Evolutionary conservation across 2,329 filamentous ascomycete species (phyloP).

Genomic region (Bipolaris gigantea): DNA sequence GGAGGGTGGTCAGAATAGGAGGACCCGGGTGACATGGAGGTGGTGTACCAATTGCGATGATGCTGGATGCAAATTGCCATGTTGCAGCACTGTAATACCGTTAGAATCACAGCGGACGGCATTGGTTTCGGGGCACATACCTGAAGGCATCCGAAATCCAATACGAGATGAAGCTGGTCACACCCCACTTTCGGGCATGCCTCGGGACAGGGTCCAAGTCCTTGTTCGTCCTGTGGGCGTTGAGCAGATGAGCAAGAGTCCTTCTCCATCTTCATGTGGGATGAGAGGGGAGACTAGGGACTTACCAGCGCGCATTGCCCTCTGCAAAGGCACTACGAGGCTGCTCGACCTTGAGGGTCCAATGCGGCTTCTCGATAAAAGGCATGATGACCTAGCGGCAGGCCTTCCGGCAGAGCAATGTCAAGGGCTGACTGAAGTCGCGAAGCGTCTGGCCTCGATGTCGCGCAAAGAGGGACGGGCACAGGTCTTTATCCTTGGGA

Average conservation of each 20-base stretch:
- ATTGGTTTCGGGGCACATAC: slow-evolving; percentile 21
- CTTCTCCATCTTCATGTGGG: background rate
- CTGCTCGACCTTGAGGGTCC: slow-evolving; percentile 49
- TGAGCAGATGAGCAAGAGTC: background rate
- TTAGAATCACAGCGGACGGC: slow-evolving; percentile 5
- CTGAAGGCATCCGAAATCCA: slow-evolving; percentile 59
- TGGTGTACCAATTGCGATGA: slow-evolving; percentile 42
- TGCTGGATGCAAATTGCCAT: slow-evolving; percentile 53
- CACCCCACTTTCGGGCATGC: slow-evolving; percentile 51
- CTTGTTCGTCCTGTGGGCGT: slow-evolving; percentile 46
- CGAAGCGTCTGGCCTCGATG: background rate
- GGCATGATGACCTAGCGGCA: slow-evolving; percentile 24
- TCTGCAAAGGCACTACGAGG: slow-evolving; percentile 51
- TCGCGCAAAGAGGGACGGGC: slow-evolving; percentile 1
- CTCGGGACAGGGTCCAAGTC: slow-evolving; percentile 55
- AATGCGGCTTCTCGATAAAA: slow-evolving; percentile 43
- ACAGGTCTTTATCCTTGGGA: slow-evolving; percentile 8
- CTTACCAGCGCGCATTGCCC: slow-evolving; percentile 42
- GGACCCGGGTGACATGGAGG: background rate
- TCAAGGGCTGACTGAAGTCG: background rate
- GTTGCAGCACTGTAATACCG: slow-evolving; percentile 47
- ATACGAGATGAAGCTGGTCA: slow-evolving; percentile 52
- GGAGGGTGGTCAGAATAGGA: background rate
- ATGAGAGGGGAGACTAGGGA: background rate
- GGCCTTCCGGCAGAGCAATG: background rate